Conservation (phyloP, 345 rosid genomes). For the Cardiospermum halicacabum region DNA sequence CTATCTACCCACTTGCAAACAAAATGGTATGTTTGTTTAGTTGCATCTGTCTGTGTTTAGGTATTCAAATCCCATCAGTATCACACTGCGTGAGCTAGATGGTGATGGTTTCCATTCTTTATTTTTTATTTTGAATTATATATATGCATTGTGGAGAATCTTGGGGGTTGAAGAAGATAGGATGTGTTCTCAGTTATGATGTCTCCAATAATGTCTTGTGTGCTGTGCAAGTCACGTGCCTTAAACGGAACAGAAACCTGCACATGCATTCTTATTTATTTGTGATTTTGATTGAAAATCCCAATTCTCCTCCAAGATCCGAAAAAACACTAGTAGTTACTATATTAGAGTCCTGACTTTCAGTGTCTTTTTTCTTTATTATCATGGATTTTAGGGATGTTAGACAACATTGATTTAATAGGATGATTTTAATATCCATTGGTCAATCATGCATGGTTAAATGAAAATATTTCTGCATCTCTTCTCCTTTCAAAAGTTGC, state of each 20-base stretch:
- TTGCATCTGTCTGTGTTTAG: background rate
- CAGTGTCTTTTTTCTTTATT: background rate
- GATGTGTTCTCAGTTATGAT: background rate
- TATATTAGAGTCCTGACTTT: background rate
- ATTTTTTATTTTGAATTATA: too few species aligned
- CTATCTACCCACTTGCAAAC: background rate
- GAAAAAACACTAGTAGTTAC: background rate
- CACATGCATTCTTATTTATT: too few species aligned
- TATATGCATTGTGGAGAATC: background rate
- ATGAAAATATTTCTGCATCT: too few species aligned
- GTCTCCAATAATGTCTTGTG: background rate
- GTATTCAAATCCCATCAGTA: background rate
- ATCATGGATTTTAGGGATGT: background rate
- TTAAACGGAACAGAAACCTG: slow-evolving; percentile 12
- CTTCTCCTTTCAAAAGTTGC: too few species aligned
- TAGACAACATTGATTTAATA: background rate
- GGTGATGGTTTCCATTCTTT: too few species aligned
- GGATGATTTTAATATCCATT: background rate
- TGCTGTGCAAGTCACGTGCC: slow-evolving; percentile 27
- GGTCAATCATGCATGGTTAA: too few species aligned
- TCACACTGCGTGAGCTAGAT: background rate
- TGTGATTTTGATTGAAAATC: background rate
- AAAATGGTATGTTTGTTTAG: background rate
- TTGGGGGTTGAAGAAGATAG: too few species aligned
- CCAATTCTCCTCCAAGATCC: slow-evolving; percentile 2